Evolutionary conservation across 164 flowering plant species (phyloP), one percentile per base, ranked within the genome.

Genomic region (Nymphaea thermarum): DNA sequence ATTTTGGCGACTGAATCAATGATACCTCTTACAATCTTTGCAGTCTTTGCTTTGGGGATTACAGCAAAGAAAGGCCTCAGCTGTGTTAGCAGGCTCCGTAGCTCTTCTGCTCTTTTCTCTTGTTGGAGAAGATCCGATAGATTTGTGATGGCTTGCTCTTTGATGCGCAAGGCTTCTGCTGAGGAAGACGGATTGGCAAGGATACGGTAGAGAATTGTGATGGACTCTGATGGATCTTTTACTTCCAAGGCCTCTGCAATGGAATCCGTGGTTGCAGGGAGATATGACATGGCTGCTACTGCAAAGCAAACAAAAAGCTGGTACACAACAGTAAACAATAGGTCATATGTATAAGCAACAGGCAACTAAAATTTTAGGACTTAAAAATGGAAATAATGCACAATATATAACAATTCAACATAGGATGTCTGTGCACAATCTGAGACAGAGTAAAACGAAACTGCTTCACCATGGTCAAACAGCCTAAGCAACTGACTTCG

Each of bases 31-130:
- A 85, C 89, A 64, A 85, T 82, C 71, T 87, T 87, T 18, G 89
- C 89, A 64, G 89, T 87, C 74, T 87, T 85, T 7, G 89, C 89
- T 77, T 87, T 84, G 0, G 87, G 86, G 42, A 87, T 85, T 73
- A 85, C 67, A 67, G 84, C 75, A 70, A 87, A 87, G 73, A 83
- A 87, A 60, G 89, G 86, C 75, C 86, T 83, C 77, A 87, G 61
- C 61, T 79, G 85, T 64, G 91, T 87, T 18, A 87, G 73, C 75
- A 87, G 87, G 72, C 72, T 77, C 5, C 87, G 74, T 36, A 85
- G 86, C 55, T 87, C 89, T 80, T 85, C 85, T 6, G 84, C 91
- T 67, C 80, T 72, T 69, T 79, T 80, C 76, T 87, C 85, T 62
- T 85, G 85, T 61, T 76, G 82, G 42, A 85, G 83, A 67, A 83